Base-by-base conservation (phyloP, 495 filamentous ascomycete genomes). In the Penicillium parvum region DNA sequence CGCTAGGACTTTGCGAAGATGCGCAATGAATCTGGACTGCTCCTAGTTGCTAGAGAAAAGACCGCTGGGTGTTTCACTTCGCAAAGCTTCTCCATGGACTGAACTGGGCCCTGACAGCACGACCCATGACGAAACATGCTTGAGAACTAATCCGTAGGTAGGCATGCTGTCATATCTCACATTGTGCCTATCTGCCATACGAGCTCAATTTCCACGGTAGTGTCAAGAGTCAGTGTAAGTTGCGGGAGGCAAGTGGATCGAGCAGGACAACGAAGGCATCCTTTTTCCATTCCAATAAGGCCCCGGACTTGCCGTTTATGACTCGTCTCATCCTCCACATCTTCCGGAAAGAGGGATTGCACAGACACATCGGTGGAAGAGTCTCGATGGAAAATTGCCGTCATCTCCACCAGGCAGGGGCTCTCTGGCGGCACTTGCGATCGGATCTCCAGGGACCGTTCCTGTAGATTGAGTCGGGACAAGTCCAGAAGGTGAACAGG, bases 371-470 rank as follows among this genome's bases (percentile, higher is more conserved):
- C 15, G 21, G 15, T 11, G 26, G 37, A 20, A 20, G 38, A 14
- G 16, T 11, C 32, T 25, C 17, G 16, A 20, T 28, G 25, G 25
- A 18, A 19, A 19, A 7, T 21, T 42, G 29, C 29, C 29, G 29
- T 33, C 29, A 33, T 18, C 19, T 29, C 30, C 40, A 35, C 40
- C 38, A 27, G 27, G 38, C 38, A 17, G 22, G 5, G 27, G 22
- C 14, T n/a, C n/a, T n/a, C 2, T 21, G 38, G 38, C 29, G 40
- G 20, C 29, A 25, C 9, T 41, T 46, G 41, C 26, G 43, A 32
- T 32, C 26, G 43, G 20, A 36, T 32, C 22, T 36, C 30, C 17
- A 6, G 27, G 41, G 25, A 27, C 8, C 23, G 10, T 20, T 29
- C 41, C 35, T 42, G 19, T 34, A 42, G 5, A n/a, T n/a, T 16